These are phyloP conservation scores for Xylariaceae sp. DNA, from an alignment of 2,329 filamentous ascomycete genomes.

Conservation along the genomic window DNA sequence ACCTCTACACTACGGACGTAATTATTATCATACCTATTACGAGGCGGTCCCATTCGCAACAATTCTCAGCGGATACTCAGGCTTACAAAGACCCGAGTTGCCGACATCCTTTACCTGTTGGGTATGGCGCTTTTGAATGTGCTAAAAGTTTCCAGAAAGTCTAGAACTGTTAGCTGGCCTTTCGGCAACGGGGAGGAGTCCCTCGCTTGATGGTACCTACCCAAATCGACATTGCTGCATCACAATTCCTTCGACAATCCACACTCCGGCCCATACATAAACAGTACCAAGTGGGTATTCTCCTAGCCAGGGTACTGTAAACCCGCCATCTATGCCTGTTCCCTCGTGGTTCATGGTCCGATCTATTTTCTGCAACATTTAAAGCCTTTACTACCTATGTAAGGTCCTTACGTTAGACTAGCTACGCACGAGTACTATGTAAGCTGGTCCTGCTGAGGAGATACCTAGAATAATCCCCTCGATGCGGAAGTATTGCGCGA, in stretches of 20 bases:
- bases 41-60: too few relatives aligned
- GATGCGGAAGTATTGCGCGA: not conserved
- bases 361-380: slow-evolving; percentile 13
- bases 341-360: slow-evolving; percentile 14
- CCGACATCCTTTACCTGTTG: too few relatives aligned
- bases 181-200: not conserved
- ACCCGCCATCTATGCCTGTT: slow-evolving; percentile 11
- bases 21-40: too few relatives aligned
- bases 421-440: too few relatives aligned
- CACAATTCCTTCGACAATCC: too few relatives aligned
- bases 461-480: not conserved
- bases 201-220: not conserved
- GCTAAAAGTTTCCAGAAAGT: too few relatives aligned
- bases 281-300: slow-evolving; percentile 5
- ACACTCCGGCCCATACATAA: not conserved
- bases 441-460: not conserved
- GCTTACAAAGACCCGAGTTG: too few relatives aligned
- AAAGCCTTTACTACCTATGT: not conserved
- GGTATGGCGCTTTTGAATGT: too few relatives aligned
- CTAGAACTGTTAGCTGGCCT: too few relatives aligned
- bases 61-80: too few relatives aligned
- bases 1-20: too few relatives aligned
- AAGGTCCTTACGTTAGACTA: too few relatives aligned
- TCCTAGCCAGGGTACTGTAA: not conserved
- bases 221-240: not conserved